Evolutionary conservation across 768 basidiomycete species (phyloP).

Genomic region (Cyathus striatus): DNA sequence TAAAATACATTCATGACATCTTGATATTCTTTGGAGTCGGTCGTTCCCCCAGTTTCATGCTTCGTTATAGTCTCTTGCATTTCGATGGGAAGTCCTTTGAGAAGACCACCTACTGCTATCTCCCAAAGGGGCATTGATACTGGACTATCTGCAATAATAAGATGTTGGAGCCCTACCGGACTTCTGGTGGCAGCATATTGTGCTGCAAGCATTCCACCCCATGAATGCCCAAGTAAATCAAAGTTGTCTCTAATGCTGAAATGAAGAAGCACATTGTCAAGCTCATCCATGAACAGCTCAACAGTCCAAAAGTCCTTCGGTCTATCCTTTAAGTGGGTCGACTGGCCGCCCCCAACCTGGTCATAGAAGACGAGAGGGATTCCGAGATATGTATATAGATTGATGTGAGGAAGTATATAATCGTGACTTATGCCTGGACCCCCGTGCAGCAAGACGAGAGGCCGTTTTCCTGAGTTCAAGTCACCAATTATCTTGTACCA

Average conservation of each 20-base stretch:
- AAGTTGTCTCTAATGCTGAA: constrained; percentile 38
- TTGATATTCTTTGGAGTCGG: constrained; percentile 37
- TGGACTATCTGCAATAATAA: constrained; percentile 39
- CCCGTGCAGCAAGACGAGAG: constrained; percentile 51
- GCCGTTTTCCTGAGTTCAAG: constrained; percentile 26
- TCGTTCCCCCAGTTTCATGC: constrained; percentile 41
- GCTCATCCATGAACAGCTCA: constrained; percentile 46
- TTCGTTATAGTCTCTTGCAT: constrained; percentile 32
- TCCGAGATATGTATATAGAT: constrained; percentile 24
- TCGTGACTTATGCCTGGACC: constrained; percentile 45
- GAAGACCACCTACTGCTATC: constrained; percentile 21
- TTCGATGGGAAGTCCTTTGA: constrained; percentile 33
- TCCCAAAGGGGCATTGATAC: constrained; percentile 41
- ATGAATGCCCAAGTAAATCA: constrained; percentile 47
- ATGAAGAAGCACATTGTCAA: constrained; percentile 38
- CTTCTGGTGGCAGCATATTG: constrained; percentile 21
- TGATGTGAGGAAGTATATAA: constrained; percentile 34
- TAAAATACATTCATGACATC: constrained; percentile 37
- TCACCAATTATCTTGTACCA: constrained; percentile 50
- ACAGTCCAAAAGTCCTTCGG: constrained; percentile 45
- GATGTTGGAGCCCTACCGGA: constrained; percentile 37
- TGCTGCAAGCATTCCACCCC: constrained; percentile 47
- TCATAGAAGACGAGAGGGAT: constrained; percentile 53
- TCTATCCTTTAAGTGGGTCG: constrained; percentile 49
- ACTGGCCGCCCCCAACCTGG: constrained; percentile 48